A percentile compares a stretch with the other conserved stretches of the same genome.
Conservation (phyloP, 2,329 filamentous ascomycete genomes). For the Lecanicillium sp. region DNA sequence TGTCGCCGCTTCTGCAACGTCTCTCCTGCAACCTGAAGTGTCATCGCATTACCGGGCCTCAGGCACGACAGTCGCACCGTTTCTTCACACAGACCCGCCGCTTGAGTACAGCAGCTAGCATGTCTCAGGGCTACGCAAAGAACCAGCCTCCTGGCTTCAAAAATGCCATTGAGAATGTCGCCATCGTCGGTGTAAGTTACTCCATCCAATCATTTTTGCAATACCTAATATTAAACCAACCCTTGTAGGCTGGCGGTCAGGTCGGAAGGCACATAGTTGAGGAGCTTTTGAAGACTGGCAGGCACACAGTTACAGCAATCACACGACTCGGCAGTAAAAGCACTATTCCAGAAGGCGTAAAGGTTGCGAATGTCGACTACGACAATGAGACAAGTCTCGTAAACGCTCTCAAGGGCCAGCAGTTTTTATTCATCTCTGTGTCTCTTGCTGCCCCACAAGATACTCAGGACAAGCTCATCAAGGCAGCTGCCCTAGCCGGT, state of each 20-base stretch:
- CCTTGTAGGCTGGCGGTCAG: conserved; percentile 34
- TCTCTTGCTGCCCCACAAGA: conserved; percentile 29
- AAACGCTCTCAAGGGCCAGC: conserved; percentile 41
- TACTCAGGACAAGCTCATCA: conserved; percentile 35
- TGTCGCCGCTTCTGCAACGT: no score
- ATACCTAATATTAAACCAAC: no score
- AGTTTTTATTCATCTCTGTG: conserved; percentile 47
- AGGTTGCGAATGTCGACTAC: conserved; percentile 34
- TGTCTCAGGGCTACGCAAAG: no score
- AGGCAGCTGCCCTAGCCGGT: conserved; percentile 41
- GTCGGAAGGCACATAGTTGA: conserved; percentile 31
- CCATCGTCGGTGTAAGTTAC: conserved; percentile 35
- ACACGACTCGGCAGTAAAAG: conserved; percentile 35
- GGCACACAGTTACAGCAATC: conserved; percentile 46
- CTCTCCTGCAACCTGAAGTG: no score
- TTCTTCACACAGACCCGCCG: no score
- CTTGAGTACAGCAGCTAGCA: no score
- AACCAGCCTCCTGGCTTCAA: conserved; percentile 19
- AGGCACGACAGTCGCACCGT: no score
- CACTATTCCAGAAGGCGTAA: conserved; percentile 34
- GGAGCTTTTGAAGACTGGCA: conserved; percentile 38
- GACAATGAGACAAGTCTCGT: conserved; percentile 33
- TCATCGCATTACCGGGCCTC: no score
- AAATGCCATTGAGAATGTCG: conserved; percentile 30
- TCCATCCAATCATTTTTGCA: no score